Evolutionary conservation across 1,284 basidiomycete genomes (phyloP), one percentile per base, ranked within the genome.

Genomic region (Ustilago curta): DNA sequence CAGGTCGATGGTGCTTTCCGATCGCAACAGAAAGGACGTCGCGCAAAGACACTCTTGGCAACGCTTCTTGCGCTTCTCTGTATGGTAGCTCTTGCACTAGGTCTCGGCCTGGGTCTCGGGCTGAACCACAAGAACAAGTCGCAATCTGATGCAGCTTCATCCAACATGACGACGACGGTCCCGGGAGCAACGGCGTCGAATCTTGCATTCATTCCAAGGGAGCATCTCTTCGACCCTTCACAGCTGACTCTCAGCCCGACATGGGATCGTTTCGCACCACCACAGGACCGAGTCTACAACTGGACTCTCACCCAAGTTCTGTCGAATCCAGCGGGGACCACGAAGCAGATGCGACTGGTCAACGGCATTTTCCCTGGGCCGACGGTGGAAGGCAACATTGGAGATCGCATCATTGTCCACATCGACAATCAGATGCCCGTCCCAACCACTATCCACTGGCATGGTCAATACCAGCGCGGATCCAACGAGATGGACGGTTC

Each of bases 101-200:
- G 85, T 0, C 82, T 88, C 2, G 87, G 86, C 6, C 85, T 88
- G 18, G 87, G 87, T 7, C 75, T 88, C 12, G 86, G 86, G 0
- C 70, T 85, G 18, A 79, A 81, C 51, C 81, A 85, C 55, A 62
- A 68, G 32, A 62, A 72, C 29, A 64, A 73, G 43, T 61, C 61
- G 11, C 53, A 45, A 16, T 29, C 60, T 42, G 49, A 57, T 60
- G 42, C 70, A 27, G 12, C 64, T 6, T 32, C 61, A 8, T 57
- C 68, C 8, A 53, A 5, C 31, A 29, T n/a, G 4, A 40, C 31
- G 4, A 29, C 25, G 16, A 47, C 12, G 7, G 61, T 55, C 18
- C 63, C 69, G 18, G 70, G 70, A 2, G 63, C 70, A 35, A 72
- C 63, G 0, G 63, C 54, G 12, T 37, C 37, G 4, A 29, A 70